These are phyloP conservation scores for Lactuca saligna DNA, from an alignment of 129 eudicot genomes.

Conservation along the genomic window DNA sequence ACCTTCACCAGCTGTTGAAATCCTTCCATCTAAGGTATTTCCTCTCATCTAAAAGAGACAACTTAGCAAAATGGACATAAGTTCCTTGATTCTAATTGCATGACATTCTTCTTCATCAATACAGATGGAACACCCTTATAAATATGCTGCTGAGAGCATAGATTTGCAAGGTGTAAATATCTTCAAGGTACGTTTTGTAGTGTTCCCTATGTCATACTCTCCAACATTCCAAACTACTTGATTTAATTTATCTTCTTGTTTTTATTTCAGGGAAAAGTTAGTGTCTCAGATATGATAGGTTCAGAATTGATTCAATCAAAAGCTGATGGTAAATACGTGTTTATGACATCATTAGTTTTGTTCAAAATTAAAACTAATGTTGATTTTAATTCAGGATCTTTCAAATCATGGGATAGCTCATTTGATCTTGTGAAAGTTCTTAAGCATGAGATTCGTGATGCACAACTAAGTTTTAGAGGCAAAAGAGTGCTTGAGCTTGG, in stretches of 20 bases:
- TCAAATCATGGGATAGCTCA: slow-evolving; percentile 72
- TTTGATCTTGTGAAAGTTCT: slow-evolving; percentile 68
- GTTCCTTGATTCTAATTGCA: not conserved
- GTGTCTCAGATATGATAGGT: slow-evolving; percentile 64
- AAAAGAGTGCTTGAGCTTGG: slow-evolving; percentile 79
- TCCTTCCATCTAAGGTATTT: slow-evolving; percentile 68
- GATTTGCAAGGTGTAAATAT: slow-evolving; percentile 59
- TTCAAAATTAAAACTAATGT: not conserved
- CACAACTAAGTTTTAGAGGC: slow-evolving; percentile 81
- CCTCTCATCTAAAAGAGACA: slow-evolving; percentile 2
- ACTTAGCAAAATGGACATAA: not conserved
- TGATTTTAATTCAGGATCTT: slow-evolving; percentile 44
- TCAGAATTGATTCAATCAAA: slow-evolving; percentile 59
- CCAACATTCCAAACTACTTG: slow-evolving; percentile 1
- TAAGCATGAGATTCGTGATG: slow-evolving; percentile 85
- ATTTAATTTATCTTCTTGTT: slow-evolving; percentile 11
- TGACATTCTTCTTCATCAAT: slow-evolving; percentile 12
- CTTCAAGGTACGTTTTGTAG: slow-evolving; percentile 42
- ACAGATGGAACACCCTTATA: slow-evolving; percentile 62
- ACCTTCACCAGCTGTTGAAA: slow-evolving; percentile 79
- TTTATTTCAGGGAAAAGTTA: slow-evolving; percentile 60
- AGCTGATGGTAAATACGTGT: slow-evolving; percentile 50
- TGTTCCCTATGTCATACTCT: not conserved
- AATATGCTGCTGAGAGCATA: slow-evolving; percentile 63
- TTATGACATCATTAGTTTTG: slow-evolving; percentile 2